phyloP scores from a whole-genome alignment of 1,139 yeast species.

The Ogataea hybrid region DNA sequence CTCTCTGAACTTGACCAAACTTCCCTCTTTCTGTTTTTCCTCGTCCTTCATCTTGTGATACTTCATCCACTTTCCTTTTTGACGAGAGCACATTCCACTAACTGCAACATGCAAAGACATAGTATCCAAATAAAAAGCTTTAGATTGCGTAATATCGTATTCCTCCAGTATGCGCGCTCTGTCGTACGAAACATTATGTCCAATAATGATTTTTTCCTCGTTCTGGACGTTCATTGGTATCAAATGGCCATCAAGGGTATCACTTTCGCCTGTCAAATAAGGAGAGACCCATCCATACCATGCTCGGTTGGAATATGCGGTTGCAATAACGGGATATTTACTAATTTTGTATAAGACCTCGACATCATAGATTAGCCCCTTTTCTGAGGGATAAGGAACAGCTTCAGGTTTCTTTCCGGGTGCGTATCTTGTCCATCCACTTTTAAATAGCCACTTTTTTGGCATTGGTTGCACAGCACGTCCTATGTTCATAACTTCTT shows the following conservation, averaged over 20 bases:
- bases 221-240: slow-evolving; percentile 64
- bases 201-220: slow-evolving; percentile 62
- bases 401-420: slow-evolving; percentile 47
- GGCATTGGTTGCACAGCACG: slow-evolving; percentile 38
- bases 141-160: slow-evolving; percentile 62
- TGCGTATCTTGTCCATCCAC: slow-evolving; percentile 87
- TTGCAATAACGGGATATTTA: slow-evolving; percentile 75
- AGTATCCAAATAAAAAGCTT: slow-evolving; percentile 83
- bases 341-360: slow-evolving; percentile 80
- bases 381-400: slow-evolving; percentile 70
- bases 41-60: slow-evolving; percentile 41
- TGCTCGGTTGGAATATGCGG: slow-evolving; percentile 73
- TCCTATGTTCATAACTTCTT: slow-evolving; percentile 36
- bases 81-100: slow-evolving; percentile 91
- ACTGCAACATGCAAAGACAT: slow-evolving; percentile 92
- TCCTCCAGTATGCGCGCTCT: slow-evolving; percentile 85
- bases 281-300: slow-evolving; percentile 99
- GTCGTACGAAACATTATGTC: slow-evolving; percentile 91
- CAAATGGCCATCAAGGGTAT: slow-evolving; percentile 50
- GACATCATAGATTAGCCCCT: slow-evolving; percentile 78
- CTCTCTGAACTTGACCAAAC: slow-evolving; percentile 24
- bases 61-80: slow-evolving; percentile 75
- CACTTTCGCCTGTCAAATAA: slow-evolving; percentile 55
- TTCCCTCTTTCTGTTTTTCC: slow-evolving; percentile 24
- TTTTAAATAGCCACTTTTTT: slow-evolving; percentile 47